Base-by-base conservation (phyloP, 805 yeast species). In the Wickerhamomyces mucosus region DNA sequence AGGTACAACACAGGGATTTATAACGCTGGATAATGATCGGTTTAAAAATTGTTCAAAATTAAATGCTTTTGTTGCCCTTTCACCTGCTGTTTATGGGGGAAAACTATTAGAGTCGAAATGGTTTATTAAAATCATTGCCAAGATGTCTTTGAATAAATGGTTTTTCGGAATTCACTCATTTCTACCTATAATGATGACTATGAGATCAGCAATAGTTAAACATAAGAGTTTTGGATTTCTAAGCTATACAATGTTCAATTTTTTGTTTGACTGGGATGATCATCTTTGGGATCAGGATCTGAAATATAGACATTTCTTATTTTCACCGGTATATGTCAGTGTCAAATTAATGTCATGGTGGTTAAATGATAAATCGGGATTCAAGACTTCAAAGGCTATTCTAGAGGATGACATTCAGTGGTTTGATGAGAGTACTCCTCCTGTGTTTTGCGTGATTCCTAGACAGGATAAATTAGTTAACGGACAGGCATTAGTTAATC, bases 71-170 rank as follows among this genome's bases (percentile, higher is more conserved):
- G 63, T 83, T 18, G 83, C 89, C 0, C 56, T 89, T 33, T 82
- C 96, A 0, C 97, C 98, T 0, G 97, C 97, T 0, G 77, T 86
- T 3, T 92, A 73, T 50, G 94, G 94, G 0, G 97, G 97, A 0
- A 63, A 74, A 1, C 56, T 86, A 27, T 61, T 89, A 18, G 71
- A 80, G 42, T 71, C 69, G 17, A 69, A 78, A 31, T 26, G 56
- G 3, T 81, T 81, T 50, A 73, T 82, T 17, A 65, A 62, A 41
- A 72, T 78, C 40, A 73, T 82, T 55, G 69, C 75, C n/a, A 48
- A 46, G 27, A 57, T 76, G 34, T 67, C 75, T 0, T 56, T 63
- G 14, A 40, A 56, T 45, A 64, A 69, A 17, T 45, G 63, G 27
- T 60, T 79, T 23, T 83, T 86, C 55, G 98, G 98, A 0, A 61